These are phyloP conservation scores for Penicillium dipodomyicola DNA, from an alignment of 495 filamentous ascomycete species.

Conservation along the genomic window DNA sequence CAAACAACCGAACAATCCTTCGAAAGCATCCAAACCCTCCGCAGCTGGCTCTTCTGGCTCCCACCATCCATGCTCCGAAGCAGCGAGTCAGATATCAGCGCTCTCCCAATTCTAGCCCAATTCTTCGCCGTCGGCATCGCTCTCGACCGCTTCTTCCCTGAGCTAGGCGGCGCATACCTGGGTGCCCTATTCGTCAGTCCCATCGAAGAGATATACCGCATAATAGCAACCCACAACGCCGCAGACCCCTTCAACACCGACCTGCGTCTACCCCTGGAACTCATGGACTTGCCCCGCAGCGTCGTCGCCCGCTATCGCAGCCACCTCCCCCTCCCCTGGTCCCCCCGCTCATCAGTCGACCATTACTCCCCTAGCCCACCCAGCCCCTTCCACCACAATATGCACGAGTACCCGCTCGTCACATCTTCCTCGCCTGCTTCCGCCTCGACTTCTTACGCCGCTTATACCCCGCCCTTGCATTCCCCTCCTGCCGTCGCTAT, in stretches of 20 bases:
- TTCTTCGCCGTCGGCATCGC: conserved; percentile 85
- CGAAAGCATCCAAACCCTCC: conserved; percentile 77
- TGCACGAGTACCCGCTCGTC: conserved; percentile 37
- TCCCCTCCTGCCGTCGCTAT: conserved; percentile 42
- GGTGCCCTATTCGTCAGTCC: conserved; percentile 71
- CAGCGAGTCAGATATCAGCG: conserved; percentile 40
- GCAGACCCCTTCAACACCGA: conserved; percentile 39
- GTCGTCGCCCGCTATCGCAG: conserved; percentile 37
- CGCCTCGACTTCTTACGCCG: conserved; percentile 38
- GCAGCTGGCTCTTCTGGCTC: conserved; percentile 94
- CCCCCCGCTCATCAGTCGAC: conserved; percentile 40
- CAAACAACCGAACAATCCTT: conserved; percentile 79
- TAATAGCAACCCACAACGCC: conserved; percentile 35
- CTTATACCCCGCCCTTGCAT: conserved; percentile 45
- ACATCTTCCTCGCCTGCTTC: conserved; percentile 41
- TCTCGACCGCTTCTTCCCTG: conserved; percentile 87
- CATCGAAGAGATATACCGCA: conserved; percentile 74
- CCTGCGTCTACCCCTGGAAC: conserved; percentile 30
- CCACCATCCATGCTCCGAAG: conserved; percentile 69
- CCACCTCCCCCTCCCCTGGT: conserved; percentile 37
- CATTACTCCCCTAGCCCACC: conserved; percentile 39
- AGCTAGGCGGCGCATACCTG: conserved; percentile 83
- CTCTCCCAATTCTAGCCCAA: conserved; percentile 69
- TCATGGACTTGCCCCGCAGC: conserved; percentile 44
- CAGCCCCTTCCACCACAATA: conserved; percentile 37